Evolutionary conservation across 148 eudicot genomes (phyloP).

Genomic region (Fagopyrum esculentum): DNA sequence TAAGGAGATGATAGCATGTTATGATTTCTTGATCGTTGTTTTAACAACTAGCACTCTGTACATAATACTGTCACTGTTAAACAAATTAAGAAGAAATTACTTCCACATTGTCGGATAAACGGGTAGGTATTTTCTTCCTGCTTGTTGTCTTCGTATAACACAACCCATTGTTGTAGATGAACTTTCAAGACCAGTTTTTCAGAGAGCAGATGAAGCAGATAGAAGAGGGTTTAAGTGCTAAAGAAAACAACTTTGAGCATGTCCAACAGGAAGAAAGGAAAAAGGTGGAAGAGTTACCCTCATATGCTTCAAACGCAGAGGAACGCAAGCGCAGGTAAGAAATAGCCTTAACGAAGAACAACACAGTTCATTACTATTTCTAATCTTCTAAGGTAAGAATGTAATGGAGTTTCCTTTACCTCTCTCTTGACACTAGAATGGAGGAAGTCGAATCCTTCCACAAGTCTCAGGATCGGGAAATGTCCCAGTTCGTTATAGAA

Average conservation of each 20-base stretch:
- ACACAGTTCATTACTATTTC: background rate
- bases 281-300: constrained; percentile 31
- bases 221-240: background rate
- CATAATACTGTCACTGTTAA: no score
- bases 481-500: constrained; percentile 38
- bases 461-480: constrained; percentile 39
- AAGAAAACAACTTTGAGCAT: constrained; percentile 7
- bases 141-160: background rate
- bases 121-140: background rate
- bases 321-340: constrained; percentile 39
- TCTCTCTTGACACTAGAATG: constrained; percentile 23
- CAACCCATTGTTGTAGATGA: background rate
- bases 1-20: no score
- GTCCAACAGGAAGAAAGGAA: constrained; percentile 20
- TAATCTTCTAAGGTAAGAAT: background rate
- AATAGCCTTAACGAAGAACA: background rate
- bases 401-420: background rate
- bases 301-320: constrained; percentile 23
- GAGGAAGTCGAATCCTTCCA: constrained; percentile 32
- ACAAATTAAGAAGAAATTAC: no score
- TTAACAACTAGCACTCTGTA: background rate
- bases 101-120: no score
- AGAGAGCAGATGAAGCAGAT: constrained; percentile 3
- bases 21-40: background rate
- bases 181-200: constrained; percentile 17